Conservation (phyloP, 306 rosid genomes). For the Vigna angularis region DNA sequence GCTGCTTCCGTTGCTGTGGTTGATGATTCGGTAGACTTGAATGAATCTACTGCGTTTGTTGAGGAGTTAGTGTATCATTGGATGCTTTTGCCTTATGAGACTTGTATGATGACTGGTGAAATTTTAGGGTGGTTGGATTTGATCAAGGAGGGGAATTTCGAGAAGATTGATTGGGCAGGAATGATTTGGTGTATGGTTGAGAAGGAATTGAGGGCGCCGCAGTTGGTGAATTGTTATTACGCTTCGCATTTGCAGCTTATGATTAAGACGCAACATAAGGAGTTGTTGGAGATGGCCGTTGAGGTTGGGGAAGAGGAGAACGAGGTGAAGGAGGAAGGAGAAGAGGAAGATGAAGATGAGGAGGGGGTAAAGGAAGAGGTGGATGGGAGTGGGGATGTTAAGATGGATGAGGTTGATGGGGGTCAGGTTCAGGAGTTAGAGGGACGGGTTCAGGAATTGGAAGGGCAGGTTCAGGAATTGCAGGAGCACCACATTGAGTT, state of each 20-base stretch:
- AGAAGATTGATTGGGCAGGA: constrained; percentile 83
- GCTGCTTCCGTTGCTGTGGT: background rate
- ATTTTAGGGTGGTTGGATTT: constrained; percentile 44
- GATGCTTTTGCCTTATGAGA: constrained; percentile 86
- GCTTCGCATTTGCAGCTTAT: constrained; percentile 88
- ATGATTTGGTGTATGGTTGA: constrained; percentile 85
- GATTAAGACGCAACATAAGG: constrained; percentile 65
- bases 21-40: constrained; percentile 19
- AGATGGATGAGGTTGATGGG: constrained; percentile 53
- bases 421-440: constrained; percentile 12
- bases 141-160: constrained; percentile 68
- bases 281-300: constrained; percentile 51
- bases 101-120: constrained; percentile 68
- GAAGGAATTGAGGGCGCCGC: constrained; percentile 66
- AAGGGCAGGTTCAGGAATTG: constrained; percentile 49
- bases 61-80: constrained; percentile 70
- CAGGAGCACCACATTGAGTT: constrained; percentile 66
- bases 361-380: constrained; percentile 46
- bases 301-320: constrained; percentile 44
- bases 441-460: constrained; percentile 34
- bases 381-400: constrained; percentile 51
- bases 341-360: constrained; percentile 52
- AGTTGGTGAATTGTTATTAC: constrained; percentile 71
- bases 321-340: constrained; percentile 48
- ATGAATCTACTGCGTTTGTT: constrained; percentile 61